Base-by-base conservation (phyloP, 176 grass and related monocot genomes). In the Zizania latifolia region DNA sequence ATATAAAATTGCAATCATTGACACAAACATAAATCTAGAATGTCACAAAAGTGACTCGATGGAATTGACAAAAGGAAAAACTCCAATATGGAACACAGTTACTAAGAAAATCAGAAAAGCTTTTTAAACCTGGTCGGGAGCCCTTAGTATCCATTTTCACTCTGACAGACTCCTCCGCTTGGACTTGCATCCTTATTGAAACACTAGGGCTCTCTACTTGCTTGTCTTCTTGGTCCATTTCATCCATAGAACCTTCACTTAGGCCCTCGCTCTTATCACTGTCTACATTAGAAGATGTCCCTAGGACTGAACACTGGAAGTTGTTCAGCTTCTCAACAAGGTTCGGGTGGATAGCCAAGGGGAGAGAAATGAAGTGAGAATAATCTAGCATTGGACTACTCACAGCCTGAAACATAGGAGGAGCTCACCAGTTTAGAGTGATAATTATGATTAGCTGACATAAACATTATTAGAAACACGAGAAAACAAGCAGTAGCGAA, bases 341-440 rank as follows among this genome's bases (percentile, higher is more conserved):
- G 81, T 76, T 76, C 5, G 76, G 78, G 66, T 98, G 89, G 31
- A 98, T 59, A 81, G 91, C 94, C 75, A 98, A 84, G 27, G 94
- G 94, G 68, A 98, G 91, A 19, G 94, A 98, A 64, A 98, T 79
- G 62, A 98, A 98, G 77, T 94, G 94, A 37, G 94, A 92, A 66
- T 88, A 94, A 70, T 98, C 89, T 32, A 89, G 84, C 75, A 43
- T 87, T 87, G 74, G 91, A 76, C 91, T 92, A 84, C 88, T 48
- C 62, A 94, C 84, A 74, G 84, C 86, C 94, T 98, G 81, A 68
- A 87, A 73, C 41, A 83, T 46, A 40, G 10, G 32, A 53, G 4
- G 48, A 78, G 12, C 70, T 12, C 11, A 76, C 1, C 11, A 39
- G 8, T 21, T 41, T 15, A 22, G 16, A 51, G 14, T 82, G 24